Evolutionary conservation across 2,329 filamentous ascomycete genomes (phyloP).

Genomic region (Colletotrichum cereale): DNA sequence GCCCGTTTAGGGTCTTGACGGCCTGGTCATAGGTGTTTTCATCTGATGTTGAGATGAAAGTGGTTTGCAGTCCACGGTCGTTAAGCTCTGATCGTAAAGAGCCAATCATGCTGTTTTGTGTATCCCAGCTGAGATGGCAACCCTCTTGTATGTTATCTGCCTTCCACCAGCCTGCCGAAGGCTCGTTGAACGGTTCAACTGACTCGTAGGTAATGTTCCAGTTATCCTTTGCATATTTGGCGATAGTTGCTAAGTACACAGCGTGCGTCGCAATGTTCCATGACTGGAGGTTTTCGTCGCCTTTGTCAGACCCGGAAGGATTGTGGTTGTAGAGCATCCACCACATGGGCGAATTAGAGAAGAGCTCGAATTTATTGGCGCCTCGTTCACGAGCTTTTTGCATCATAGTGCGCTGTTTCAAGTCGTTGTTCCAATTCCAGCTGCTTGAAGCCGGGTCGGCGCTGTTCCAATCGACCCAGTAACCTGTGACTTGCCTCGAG

Average conservation of each 20-base stretch:
- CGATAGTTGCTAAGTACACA: slow-evolving; percentile 55
- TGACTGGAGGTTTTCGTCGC: slow-evolving; percentile 54
- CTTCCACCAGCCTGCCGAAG: slow-evolving; percentile 54
- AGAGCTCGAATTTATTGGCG: slow-evolving; percentile 58
- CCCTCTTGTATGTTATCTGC: slow-evolving; percentile 61
- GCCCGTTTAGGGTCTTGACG: slow-evolving; percentile 49
- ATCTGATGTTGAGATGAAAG: slow-evolving; percentile 54
- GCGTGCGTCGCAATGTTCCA: slow-evolving; percentile 55
- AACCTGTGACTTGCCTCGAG: slow-evolving; percentile 55
- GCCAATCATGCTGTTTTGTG: slow-evolving; percentile 51
- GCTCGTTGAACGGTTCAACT: slow-evolving; percentile 59
- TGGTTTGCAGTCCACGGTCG: slow-evolving; percentile 47
- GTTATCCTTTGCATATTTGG: slow-evolving; percentile 51
- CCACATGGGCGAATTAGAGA: slow-evolving; percentile 60
- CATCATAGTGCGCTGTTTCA: slow-evolving; percentile 55
- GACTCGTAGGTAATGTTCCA: slow-evolving; percentile 56
- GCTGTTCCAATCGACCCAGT: slow-evolving; percentile 54
- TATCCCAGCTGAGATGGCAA: slow-evolving; percentile 55
- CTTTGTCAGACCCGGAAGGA: slow-evolving; percentile 52
- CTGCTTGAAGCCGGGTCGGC: slow-evolving; percentile 50
- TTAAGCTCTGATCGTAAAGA: slow-evolving; percentile 52
- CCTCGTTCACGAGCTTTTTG: slow-evolving; percentile 52
- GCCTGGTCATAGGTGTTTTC: slow-evolving; percentile 56
- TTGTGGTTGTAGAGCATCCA: slow-evolving; percentile 59
- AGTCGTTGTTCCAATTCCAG: slow-evolving; percentile 57